Evolutionary conservation across 805 yeast genomes (phyloP).

Genomic region (Yarrowia sp.): DNA sequence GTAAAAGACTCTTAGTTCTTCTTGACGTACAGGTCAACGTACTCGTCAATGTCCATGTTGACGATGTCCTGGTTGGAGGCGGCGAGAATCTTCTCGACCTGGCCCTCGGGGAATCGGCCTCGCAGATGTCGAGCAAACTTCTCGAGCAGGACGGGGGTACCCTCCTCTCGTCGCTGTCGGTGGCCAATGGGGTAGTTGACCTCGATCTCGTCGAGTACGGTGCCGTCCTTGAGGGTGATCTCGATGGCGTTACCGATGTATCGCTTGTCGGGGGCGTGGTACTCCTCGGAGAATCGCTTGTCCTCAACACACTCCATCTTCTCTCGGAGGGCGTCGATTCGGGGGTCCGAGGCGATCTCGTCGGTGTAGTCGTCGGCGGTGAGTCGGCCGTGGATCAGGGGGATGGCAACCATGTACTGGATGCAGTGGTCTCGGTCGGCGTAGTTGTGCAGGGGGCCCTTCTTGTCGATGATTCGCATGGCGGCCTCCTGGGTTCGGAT

Average conservation of each 20-base stretch:
- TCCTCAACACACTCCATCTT: conserved; percentile 58
- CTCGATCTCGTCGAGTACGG: conserved; percentile 50
- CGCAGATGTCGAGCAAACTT: conserved; percentile 53
- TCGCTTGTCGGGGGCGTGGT: conserved; percentile 57
- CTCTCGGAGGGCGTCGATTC: conserved; percentile 50
- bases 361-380: conserved; percentile 60
- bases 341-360: conserved; percentile 50
- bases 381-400: conserved; percentile 53
- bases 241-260: conserved; percentile 55
- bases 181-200: conserved; percentile 62
- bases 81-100: conserved; percentile 44
- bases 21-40: conserved; percentile 46
- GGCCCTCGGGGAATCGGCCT: conserved; percentile 45
- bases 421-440: conserved; percentile 67
- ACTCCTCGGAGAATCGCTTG: conserved; percentile 48
- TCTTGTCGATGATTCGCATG: conserved; percentile 57
- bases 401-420: conserved; percentile 61
- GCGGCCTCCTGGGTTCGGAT: conserved; percentile 63
- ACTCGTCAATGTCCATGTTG: conserved; percentile 49
- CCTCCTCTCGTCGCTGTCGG: conserved; percentile 57
- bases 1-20: conserved; percentile 28
- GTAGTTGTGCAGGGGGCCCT: conserved; percentile 59
- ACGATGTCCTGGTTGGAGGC: conserved; percentile 37
- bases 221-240: conserved; percentile 54
- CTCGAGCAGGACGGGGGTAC: conserved; percentile 51